phyloP scores from a whole-genome alignment of 495 filamentous ascomycete species.

The Aeminium ludgeri region DNA sequence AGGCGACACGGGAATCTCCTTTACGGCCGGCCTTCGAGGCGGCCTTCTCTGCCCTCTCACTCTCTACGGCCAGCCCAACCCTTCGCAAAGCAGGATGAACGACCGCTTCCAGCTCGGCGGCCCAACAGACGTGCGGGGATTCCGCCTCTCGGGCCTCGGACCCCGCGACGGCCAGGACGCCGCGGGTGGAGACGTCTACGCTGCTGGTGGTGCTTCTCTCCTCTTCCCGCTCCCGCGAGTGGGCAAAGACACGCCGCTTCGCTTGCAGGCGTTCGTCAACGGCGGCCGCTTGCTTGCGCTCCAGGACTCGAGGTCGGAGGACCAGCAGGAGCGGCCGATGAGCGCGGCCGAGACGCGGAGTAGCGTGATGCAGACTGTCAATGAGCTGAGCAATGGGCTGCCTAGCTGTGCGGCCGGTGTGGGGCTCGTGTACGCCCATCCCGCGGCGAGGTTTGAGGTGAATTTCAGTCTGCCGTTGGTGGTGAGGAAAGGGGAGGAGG shows the following conservation, averaged over 20 bases:
- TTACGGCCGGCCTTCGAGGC: constrained; percentile 45
- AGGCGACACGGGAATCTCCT: constrained; percentile 56
- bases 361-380: constrained; percentile 35
- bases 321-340: constrained; percentile 30
- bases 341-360: constrained; percentile 37
- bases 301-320: constrained; percentile 28
- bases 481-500: constrained; percentile 62
- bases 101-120: constrained; percentile 93
- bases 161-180: constrained; percentile 71
- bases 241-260: constrained; percentile 63
- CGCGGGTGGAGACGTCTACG: constrained; percentile 80
- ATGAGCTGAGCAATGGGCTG: constrained; percentile 53
- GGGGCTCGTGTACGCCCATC: constrained; percentile 85
- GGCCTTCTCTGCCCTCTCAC: constrained; percentile 47
- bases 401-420: constrained; percentile 79
- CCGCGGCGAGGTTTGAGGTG: constrained; percentile 79
- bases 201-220: constrained; percentile 69
- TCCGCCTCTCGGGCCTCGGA: constrained; percentile 74
- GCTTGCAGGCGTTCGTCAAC: constrained; percentile 80
- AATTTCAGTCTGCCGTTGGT: constrained; percentile 86
- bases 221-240: constrained; percentile 67
- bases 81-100: constrained; percentile 59
- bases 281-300: constrained; percentile 72
- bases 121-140: constrained; percentile 85
- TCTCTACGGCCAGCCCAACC: constrained; percentile 33